Evolutionary conservation across 129 eudicot species (phyloP).

Genomic region (Chrysanthemum seticuspe): DNA sequence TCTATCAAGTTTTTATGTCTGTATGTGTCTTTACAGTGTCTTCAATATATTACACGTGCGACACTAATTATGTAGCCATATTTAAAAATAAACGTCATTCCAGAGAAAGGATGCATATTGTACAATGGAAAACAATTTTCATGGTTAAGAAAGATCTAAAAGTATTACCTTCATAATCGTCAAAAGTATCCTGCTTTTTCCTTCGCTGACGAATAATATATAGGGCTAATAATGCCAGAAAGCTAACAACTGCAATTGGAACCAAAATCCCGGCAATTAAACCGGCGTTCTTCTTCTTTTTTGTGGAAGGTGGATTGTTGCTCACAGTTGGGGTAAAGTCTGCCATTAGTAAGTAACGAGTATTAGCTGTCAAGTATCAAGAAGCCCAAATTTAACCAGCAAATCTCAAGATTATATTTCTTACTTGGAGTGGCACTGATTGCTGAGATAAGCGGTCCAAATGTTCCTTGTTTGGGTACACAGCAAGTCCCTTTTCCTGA

Average conservation of each 20-base stretch:
- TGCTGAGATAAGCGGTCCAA: conserved; percentile 86
- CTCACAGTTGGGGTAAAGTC: conserved; percentile 57
- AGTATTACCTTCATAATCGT: conserved; percentile 61
- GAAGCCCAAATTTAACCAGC: neutral
- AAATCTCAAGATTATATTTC: neutral
- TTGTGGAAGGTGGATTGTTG: conserved; percentile 50
- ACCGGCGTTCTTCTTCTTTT: conserved; percentile 51
- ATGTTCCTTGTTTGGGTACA: conserved; percentile 67
- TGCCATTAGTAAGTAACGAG: conserved; percentile 14
- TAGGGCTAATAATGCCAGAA: conserved; percentile 39
- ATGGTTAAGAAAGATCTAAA: neutral
- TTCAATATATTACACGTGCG: neutral
- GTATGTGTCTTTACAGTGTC: too few species aligned
- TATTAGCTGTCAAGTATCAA: conserved; percentile 19
- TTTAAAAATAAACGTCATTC: neutral
- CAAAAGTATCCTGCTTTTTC: conserved; percentile 35
- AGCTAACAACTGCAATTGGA: conserved; percentile 39
- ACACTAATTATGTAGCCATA: neutral
- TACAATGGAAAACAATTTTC: conserved; percentile 8
- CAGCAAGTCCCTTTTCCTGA: conserved; percentile 96
- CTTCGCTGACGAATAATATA: conserved; percentile 42
- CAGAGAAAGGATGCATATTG: neutral
- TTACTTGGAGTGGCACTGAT: conserved; percentile 84
- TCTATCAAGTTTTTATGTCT: too few species aligned
- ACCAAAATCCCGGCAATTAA: conserved; percentile 62